phyloP scores from a whole-genome alignment of 441 rosid genomes.

The Rhodomyrtus psidioides region DNA sequence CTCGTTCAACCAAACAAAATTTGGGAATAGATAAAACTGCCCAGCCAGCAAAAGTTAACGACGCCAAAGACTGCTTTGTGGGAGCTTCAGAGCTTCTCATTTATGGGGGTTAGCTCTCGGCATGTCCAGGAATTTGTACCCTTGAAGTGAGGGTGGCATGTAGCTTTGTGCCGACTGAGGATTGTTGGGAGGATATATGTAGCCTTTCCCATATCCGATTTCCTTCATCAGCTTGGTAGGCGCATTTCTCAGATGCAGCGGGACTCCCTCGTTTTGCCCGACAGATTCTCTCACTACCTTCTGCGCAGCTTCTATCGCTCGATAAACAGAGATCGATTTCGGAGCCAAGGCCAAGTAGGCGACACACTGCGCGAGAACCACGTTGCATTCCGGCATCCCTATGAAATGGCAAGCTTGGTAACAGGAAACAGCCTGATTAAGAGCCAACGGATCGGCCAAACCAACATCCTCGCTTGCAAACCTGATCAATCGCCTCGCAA shows the following conservation, averaged over 20 bases:
- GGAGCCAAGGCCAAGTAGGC: constrained; percentile 75
- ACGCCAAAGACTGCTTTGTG: neutral
- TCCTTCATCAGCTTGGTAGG: constrained; percentile 78
- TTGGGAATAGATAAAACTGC: neutral
- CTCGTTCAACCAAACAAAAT: neutral
- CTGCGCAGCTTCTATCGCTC: constrained; percentile 58
- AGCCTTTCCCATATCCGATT: constrained; percentile 68
- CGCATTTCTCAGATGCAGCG: constrained; percentile 75
- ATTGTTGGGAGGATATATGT: constrained; percentile 61
- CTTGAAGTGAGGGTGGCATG: constrained; percentile 56
- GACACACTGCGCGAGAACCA: constrained; percentile 66
- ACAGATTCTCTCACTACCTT: constrained; percentile 56
- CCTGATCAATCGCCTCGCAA: constrained; percentile 68
- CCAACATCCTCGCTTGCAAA: constrained; percentile 89
- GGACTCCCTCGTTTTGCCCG: constrained; percentile 81
- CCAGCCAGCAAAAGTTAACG: neutral
- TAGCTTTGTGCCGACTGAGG: constrained; percentile 46
- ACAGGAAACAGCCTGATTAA: constrained; percentile 78
- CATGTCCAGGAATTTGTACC: constrained; percentile 72
- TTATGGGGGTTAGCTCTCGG: constrained; percentile 15
- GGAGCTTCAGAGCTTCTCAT: neutral
- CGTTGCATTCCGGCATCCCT: constrained; percentile 84
- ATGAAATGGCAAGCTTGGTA: constrained; percentile 87
- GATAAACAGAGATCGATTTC: constrained; percentile 59
- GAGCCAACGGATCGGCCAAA: constrained; percentile 71